Conservation (phyloP, 192 early-diverging fungal genomes). For the Pilaira anomala region DNA sequence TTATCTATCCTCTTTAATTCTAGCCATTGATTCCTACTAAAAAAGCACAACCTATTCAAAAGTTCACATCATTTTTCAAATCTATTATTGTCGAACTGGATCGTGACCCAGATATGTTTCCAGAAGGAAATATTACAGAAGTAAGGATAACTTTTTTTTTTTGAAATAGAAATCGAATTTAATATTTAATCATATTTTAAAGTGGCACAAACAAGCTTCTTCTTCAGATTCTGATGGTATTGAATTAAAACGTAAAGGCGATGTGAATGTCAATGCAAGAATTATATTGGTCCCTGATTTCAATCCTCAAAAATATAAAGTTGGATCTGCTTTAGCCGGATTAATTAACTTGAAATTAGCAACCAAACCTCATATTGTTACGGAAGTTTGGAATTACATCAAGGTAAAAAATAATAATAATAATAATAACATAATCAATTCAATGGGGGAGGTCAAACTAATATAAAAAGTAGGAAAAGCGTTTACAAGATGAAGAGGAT, state of each 20-base stretch:
- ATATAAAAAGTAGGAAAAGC: slow-evolving; percentile 56
- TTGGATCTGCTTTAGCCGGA: slow-evolving; percentile 68
- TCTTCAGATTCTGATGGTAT: slow-evolving; percentile 75
- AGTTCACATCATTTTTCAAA: slow-evolving; percentile 86
- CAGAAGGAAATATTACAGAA: slow-evolving; percentile 74
- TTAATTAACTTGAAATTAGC: slow-evolving; percentile 78
- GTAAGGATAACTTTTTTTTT: not conserved
- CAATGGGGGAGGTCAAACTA: not conserved
- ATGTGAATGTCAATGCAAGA: slow-evolving; percentile 74
- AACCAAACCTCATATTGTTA: slow-evolving; percentile 71
- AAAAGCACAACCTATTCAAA: slow-evolving; percentile 59
- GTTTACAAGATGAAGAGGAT: slow-evolving; percentile 88
- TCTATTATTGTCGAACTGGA: slow-evolving; percentile 83
- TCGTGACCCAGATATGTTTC: slow-evolving; percentile 71
- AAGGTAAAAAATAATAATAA: slow-evolving; percentile 60
- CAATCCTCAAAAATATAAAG: slow-evolving; percentile 77
- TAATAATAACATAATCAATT: no score
- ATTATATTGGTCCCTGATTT: slow-evolving; percentile 80
- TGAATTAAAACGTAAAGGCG: slow-evolving; percentile 90
- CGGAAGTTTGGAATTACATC: slow-evolving; percentile 95
- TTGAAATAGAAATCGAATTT: no score
- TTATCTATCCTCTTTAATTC: not conserved
- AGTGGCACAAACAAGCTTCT: slow-evolving; percentile 54
- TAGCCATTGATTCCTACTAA: slow-evolving; percentile 48
- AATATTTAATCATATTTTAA: no score